Base-by-base conservation (phyloP, 192 early-diverging fungal genomes). In the Backusella mclennaniae region DNA sequence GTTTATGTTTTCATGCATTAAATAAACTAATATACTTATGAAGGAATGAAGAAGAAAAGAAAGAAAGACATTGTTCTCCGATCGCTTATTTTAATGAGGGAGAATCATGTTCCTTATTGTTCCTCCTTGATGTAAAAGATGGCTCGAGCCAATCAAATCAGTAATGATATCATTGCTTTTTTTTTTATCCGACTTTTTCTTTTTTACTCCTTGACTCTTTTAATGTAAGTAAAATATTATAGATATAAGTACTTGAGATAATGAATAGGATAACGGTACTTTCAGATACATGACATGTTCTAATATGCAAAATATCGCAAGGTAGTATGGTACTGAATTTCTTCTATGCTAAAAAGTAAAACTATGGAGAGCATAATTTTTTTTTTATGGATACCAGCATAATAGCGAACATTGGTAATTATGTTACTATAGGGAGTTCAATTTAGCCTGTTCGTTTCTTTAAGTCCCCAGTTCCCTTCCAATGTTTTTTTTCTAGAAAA, bases 61-160 rank as follows among this genome's bases (percentile, higher is more conserved):
- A 69, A 69, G 38, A 39, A 23, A 6, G 21, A 1, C 38, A 38
- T 39, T 36, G 35, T 36, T 23, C 35, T n/a, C 36, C n/a, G 36
- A 69, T 69, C 68, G 68, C 68, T 69, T 69, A 69, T 69, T 69
- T 69, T 69, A 38, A 69, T 69, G 56, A 63, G 56, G 53, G 26
- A 14, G 56, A 63, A 14, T 29, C 23, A 63, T 63, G 56, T 63
- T 29, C 56, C 56, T 29, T 63, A 29, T 63, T 63, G 56, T 29
- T 26, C 26, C 56, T 63, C 56, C 56, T 63, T 63, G 23, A 63
- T 63, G 23, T 29, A 63, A 63, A 63, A 15, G 56, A 63, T 63
- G 56, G 11, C 4, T 63, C 2, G 21, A 63, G 21, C 56, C 56
- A 63, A 59, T 59, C 56, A 59, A 7, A 59, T 59, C 19, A 59